phyloP scores from a whole-genome alignment of 2,329 filamentous ascomycete species.

The Aspergillus latus region DNA sequence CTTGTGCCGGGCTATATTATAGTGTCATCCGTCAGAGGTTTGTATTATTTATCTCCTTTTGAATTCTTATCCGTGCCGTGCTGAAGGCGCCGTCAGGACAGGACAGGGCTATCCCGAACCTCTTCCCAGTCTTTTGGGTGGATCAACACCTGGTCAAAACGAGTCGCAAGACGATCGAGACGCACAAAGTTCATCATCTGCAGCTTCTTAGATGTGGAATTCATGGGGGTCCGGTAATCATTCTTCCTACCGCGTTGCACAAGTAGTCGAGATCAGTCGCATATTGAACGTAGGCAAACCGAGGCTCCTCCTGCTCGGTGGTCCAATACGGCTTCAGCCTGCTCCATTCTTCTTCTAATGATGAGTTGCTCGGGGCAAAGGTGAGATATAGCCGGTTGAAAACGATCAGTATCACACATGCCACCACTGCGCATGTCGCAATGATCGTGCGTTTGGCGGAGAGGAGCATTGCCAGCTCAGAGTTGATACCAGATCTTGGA shows the following conservation, averaged over 20 bases:
- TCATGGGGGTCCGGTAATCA: too few relatives aligned
- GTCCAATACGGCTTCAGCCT: background rate
- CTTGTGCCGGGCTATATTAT: background rate
- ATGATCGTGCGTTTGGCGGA: background rate
- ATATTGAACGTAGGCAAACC: conserved; percentile 7
- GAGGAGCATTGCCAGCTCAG: background rate
- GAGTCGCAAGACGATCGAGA: background rate
- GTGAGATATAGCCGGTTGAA: background rate
- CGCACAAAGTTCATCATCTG: background rate
- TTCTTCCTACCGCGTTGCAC: conserved; percentile 3
- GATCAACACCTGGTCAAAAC: conserved; percentile 2
- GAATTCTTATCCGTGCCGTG: too few relatives aligned
- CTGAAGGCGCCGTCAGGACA: background rate
- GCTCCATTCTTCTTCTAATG: background rate
- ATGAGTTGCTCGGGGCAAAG: background rate
- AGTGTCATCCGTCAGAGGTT: too few relatives aligned
- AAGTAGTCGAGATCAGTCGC: background rate
- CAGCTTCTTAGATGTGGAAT: too few relatives aligned
- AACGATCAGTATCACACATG: background rate
- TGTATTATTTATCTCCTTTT: background rate
- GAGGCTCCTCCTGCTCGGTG: background rate
- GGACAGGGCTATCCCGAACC: background rate
- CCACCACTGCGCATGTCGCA: background rate
- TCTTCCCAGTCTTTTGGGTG: background rate
- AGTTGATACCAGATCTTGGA: too few relatives aligned